Percentiles rank a stretch among this genome's conserved stretches.
phyloP scores from a whole-genome alignment of 495 filamentous ascomycete genomes.

The Pyronema domesticum region DNA sequence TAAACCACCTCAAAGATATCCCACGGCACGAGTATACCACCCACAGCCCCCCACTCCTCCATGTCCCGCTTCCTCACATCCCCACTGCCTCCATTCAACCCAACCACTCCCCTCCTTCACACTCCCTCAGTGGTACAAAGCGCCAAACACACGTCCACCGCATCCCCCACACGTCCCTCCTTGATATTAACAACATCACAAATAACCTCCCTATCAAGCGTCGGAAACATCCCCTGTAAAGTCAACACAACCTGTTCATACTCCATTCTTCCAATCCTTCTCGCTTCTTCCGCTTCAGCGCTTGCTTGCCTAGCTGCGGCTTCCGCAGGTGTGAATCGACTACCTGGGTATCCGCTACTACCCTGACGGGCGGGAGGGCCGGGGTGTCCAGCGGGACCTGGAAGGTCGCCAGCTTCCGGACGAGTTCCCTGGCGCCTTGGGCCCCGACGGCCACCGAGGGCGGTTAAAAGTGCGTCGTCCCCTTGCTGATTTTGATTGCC shows the following conservation, averaged over 20 bases:
- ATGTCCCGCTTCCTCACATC: too few relatives aligned
- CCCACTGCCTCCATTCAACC: not conserved
- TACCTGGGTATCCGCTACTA: constrained; percentile 1
- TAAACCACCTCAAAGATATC: too few relatives aligned
- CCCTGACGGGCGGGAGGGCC: too few relatives aligned
- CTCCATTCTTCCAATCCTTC: constrained; percentile 65
- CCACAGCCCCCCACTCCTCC: too few relatives aligned
- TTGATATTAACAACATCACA: constrained; percentile 27
- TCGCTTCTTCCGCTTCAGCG: constrained; percentile 78
- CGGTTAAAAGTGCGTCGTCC: constrained; percentile 19
- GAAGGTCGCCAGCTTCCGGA: constrained; percentile 12
- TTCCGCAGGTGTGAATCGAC: constrained; percentile 53
- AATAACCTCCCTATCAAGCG: constrained; percentile 30
- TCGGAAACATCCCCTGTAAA: constrained; percentile 22
- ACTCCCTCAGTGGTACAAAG: constrained; percentile 17
- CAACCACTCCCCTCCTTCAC: not conserved
- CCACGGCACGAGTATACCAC: too few relatives aligned
- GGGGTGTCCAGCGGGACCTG: constrained; percentile 1
- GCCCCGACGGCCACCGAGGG: constrained; percentile 17
- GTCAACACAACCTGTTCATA: constrained; percentile 74
- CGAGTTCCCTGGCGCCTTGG: not conserved
- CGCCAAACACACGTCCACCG: constrained; percentile 25
- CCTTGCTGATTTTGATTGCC: constrained; percentile 36
- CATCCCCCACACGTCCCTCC: constrained; percentile 24
- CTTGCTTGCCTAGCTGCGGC: constrained; percentile 87